These are phyloP conservation scores for Arabidopsis arenosa DNA, from an alignment of 345 rosid species.

Conservation along the genomic window DNA sequence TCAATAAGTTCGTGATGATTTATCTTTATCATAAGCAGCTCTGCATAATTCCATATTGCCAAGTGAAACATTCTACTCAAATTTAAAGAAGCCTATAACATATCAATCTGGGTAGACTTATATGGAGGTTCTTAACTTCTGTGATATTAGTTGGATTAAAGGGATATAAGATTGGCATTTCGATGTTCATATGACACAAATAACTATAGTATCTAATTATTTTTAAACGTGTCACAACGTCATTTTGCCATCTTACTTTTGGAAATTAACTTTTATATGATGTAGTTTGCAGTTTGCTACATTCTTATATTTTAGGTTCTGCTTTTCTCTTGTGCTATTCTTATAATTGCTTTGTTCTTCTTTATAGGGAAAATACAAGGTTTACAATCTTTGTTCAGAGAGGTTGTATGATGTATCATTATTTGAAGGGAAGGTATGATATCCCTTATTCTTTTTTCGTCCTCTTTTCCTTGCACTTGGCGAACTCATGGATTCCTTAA, in stretches of 20 bases:
- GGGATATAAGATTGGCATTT: background rate
- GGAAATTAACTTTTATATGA: conserved; percentile 1
- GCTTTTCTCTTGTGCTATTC: conserved; percentile 11
- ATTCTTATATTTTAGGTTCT: background rate
- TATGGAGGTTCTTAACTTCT: background rate
- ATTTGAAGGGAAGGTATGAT: conserved; percentile 84
- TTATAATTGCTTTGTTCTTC: conserved; percentile 17
- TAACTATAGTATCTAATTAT: background rate
- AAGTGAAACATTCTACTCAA: background rate
- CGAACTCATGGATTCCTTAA: background rate
- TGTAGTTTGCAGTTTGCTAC: conserved; percentile 9
- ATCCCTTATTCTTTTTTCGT: background rate
- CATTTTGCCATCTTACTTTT: background rate
- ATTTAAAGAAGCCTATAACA: background rate
- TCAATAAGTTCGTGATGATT: background rate
- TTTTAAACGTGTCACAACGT: background rate
- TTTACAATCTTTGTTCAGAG: conserved; percentile 90
- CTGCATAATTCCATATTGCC: background rate
- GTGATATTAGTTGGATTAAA: background rate
- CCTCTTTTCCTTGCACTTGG: conserved; percentile 23
- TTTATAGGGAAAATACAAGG: conserved; percentile 81
- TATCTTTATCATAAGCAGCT: background rate
- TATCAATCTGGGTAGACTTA: background rate
- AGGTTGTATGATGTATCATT: conserved; percentile 88
- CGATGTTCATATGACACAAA: background rate